These are phyloP conservation scores for Phyllosticta citribraziliensis DNA, from an alignment of 2,329 filamentous ascomycete genomes.

Conservation along the genomic window DNA sequence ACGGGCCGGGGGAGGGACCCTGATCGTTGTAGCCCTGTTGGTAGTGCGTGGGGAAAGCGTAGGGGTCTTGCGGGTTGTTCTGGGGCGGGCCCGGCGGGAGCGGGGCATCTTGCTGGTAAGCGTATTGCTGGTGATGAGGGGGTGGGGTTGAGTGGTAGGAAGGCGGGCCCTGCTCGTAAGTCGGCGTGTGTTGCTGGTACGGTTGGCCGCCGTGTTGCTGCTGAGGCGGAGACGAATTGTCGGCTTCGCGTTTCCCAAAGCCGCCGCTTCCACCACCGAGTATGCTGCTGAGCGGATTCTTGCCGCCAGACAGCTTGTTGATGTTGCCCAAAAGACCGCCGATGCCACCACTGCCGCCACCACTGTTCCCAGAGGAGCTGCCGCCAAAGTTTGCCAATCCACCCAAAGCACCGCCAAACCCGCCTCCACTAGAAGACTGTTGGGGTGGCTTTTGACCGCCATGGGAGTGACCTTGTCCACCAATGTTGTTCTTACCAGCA, in stretches of 20 bases:
- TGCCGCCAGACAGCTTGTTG: constrained; percentile 5
- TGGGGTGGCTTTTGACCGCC: neutral
- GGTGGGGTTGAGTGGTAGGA: constrained; percentile 1
- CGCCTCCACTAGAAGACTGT: neutral
- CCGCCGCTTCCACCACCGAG: constrained; percentile 1
- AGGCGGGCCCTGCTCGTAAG: neutral
- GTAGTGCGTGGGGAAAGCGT: constrained; percentile 6
- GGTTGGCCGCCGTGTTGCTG: neutral
- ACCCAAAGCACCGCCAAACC: neutral
- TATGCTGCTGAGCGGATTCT: constrained; percentile 7
- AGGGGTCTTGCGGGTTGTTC: constrained; percentile 4
- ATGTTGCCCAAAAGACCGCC: constrained; percentile 4
- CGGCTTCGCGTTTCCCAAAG: constrained; percentile 7
- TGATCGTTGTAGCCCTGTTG: constrained; percentile 6
- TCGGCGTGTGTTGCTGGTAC: neutral
- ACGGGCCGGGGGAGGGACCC: neutral
- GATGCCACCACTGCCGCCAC: constrained; percentile 2
- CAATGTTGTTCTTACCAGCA: constrained; percentile 66
- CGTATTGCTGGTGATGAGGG: neutral
- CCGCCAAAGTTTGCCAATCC: neutral
- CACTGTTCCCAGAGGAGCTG: neutral
- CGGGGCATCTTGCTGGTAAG: constrained; percentile 8
- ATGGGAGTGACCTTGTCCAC: constrained; percentile 13
- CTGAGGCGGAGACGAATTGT: neutral
- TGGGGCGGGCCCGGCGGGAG: constrained; percentile 8